Conservation (phyloP, 1,284 basidiomycete genomes). For the Entoloma clypeatum region DNA sequence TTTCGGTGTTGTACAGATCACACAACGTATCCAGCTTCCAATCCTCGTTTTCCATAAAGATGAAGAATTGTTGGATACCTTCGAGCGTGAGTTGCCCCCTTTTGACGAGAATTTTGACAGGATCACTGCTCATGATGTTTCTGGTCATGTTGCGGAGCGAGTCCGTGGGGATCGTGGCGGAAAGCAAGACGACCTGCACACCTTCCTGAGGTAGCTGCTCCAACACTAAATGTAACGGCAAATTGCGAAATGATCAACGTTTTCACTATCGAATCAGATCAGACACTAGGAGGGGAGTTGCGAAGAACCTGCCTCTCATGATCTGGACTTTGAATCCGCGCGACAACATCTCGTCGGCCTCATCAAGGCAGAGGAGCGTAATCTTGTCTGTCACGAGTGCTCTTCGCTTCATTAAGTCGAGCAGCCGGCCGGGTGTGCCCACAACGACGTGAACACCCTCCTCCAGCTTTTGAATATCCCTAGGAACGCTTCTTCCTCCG, state of each 20-base stretch:
- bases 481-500: conserved; percentile 85
- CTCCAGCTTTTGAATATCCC: conserved; percentile 85
- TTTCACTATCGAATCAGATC: no score
- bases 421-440: conserved; percentile 87
- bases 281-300: no score
- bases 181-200: conserved; percentile 83
- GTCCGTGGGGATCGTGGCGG: conserved; percentile 88
- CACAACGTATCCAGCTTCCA: conserved; percentile 92
- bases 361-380: conserved; percentile 91
- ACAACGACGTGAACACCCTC: conserved; percentile 84
- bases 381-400: conserved; percentile 79
- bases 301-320: conserved; percentile 55
- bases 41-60: conserved; percentile 91
- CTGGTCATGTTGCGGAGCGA: conserved; percentile 90
- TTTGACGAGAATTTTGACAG: conserved; percentile 89
- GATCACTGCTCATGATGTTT: conserved; percentile 94
- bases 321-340: conserved; percentile 94
- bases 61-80: conserved; percentile 94
- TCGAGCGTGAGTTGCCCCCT: conserved; percentile 86
- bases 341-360: conserved; percentile 91
- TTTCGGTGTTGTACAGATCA: conserved; percentile 89
- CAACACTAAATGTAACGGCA: conserved; percentile 53
- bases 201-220: conserved; percentile 84
- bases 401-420: conserved; percentile 88
- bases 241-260: neutral